These are phyloP conservation scores for Paramecium sexaurelia DNA, from an alignment of 73 alveolate species.

Conservation along the genomic window DNA sequence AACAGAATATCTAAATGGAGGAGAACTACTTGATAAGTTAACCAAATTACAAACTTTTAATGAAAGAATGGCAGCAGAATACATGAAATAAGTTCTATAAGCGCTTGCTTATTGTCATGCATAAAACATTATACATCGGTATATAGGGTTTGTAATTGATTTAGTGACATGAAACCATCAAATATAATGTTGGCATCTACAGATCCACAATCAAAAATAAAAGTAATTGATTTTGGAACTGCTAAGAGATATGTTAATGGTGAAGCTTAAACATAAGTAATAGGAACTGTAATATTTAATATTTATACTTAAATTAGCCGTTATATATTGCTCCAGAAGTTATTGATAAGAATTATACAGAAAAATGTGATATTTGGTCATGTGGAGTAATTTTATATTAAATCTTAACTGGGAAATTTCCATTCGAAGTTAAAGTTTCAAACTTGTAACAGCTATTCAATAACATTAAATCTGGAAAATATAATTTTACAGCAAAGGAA, in stretches of 20 bases:
- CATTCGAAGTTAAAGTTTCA: conserved; percentile 52
- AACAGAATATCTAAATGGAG: conserved; percentile 81
- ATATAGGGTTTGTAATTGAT: neutral
- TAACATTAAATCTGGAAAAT: conserved; percentile 34
- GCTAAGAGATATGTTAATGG: conserved; percentile 37
- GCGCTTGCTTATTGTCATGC: conserved; percentile 90
- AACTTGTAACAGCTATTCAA: neutral
- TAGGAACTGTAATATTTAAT: conserved; percentile 60
- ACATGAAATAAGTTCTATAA: conserved; percentile 81
- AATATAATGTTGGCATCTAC: conserved; percentile 81
- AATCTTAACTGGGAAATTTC: conserved; percentile 61
- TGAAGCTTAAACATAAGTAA: conserved; percentile 33
- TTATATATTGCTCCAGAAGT: conserved; percentile 69
- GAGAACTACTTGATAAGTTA: conserved; percentile 84
- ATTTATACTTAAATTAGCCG: conserved; percentile 30
- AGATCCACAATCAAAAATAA: conserved; percentile 70
- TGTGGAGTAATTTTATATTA: conserved; percentile 58
- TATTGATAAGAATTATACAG: conserved; percentile 53
- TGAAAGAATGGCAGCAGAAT: conserved; percentile 86
- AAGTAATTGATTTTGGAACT: conserved; percentile 96
- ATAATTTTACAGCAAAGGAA: neutral
- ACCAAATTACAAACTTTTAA: conserved; percentile 70
- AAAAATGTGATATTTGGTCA: conserved; percentile 66
- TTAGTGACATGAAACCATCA: conserved; percentile 92
- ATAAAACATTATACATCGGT: conserved; percentile 84